A percentile compares a stretch with the other conserved stretches of the same genome.
These are phyloP conservation scores for Leccinum fibrillosum DNA, from an alignment of 768 basidiomycete species.

Conservation along the genomic window DNA sequence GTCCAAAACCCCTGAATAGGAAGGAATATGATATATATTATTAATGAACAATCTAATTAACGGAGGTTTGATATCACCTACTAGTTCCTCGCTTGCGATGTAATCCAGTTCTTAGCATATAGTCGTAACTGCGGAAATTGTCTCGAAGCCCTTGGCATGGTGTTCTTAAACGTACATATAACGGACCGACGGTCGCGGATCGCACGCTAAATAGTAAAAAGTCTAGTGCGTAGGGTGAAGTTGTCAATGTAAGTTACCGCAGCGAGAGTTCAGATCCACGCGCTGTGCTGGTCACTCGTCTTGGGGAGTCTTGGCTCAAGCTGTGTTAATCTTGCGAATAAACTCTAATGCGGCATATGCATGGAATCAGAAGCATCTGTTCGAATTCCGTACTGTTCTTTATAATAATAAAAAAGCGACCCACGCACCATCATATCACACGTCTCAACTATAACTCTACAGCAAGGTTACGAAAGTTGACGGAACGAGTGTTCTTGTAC, in stretches of 20 bases:
- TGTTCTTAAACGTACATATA: constrained; percentile 10
- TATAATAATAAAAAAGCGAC: not conserved
- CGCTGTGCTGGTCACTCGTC: not conserved
- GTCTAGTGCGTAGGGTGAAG: not conserved
- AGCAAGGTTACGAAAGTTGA: constrained; percentile 17
- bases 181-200: not conserved
- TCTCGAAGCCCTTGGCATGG: constrained; percentile 12
- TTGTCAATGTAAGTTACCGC: not conserved
- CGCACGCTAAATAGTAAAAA: constrained; percentile 16
- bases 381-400: constrained; percentile 2
- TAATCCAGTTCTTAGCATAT: constrained; percentile 2
- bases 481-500: not conserved
- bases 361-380: constrained; percentile 17
- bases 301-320: not conserved
- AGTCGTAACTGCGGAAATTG: constrained; percentile 26
- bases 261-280: not conserved
- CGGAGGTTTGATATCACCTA: constrained; percentile 18
- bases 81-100: not conserved
- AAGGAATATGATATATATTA: constrained; percentile 23
- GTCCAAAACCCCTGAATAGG: constrained; percentile 37
- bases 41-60: constrained; percentile 28
- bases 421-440: constrained; percentile 10
- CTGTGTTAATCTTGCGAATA: constrained; percentile 14
- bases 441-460: not conserved
- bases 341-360: constrained; percentile 16